These are phyloP conservation scores for Leccinum subgranulosum DNA, from an alignment of 768 basidiomycete species.

Conservation along the genomic window DNA sequence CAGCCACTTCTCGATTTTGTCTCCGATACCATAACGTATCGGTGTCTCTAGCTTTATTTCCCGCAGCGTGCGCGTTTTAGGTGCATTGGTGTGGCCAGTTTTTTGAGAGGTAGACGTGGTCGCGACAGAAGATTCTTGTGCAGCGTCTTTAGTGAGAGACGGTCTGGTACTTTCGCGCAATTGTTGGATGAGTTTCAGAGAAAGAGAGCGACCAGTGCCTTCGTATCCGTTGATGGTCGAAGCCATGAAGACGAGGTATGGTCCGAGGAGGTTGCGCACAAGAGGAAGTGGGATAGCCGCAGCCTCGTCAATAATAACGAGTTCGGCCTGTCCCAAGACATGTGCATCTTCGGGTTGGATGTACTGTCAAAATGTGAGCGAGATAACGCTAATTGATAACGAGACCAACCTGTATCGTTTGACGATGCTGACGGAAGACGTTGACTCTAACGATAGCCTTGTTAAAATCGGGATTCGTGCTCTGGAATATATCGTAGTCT, in stretches of 20 bases:
- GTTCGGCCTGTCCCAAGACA: slow-evolving; percentile 94
- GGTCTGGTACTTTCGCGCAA: slow-evolving; percentile 88
- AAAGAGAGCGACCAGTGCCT: slow-evolving; percentile 97
- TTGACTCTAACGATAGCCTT: slow-evolving; percentile 96
- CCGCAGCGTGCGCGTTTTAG: slow-evolving; percentile 67
- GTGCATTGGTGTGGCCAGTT: slow-evolving; percentile 51
- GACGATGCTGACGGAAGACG: slow-evolving; percentile 87
- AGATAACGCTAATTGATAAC: background rate
- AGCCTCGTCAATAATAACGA: slow-evolving; percentile 97
- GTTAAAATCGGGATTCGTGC: slow-evolving; percentile 91
- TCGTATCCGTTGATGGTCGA: slow-evolving; percentile 99
- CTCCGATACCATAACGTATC: slow-evolving; percentile 85
- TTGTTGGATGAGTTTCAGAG: slow-evolving; percentile 96
- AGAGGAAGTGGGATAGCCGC: slow-evolving; percentile 97
- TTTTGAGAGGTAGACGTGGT: slow-evolving; percentile 51
- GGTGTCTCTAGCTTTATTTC: slow-evolving; percentile 96
- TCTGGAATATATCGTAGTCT: slow-evolving; percentile 95
- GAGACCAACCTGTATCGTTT: slow-evolving; percentile 87
- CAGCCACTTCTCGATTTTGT: slow-evolving; percentile 93
- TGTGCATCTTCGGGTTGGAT: slow-evolving; percentile 98
- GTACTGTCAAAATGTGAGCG: slow-evolving; percentile 54
- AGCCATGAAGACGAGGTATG: slow-evolving; percentile 96
- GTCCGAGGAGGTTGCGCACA: slow-evolving; percentile 91
- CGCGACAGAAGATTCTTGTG: slow-evolving; percentile 37
- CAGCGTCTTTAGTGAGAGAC: slow-evolving; percentile 62